phyloP scores from a whole-genome alignment of 139 green algal species.

The Chlorella sp. region DNA sequence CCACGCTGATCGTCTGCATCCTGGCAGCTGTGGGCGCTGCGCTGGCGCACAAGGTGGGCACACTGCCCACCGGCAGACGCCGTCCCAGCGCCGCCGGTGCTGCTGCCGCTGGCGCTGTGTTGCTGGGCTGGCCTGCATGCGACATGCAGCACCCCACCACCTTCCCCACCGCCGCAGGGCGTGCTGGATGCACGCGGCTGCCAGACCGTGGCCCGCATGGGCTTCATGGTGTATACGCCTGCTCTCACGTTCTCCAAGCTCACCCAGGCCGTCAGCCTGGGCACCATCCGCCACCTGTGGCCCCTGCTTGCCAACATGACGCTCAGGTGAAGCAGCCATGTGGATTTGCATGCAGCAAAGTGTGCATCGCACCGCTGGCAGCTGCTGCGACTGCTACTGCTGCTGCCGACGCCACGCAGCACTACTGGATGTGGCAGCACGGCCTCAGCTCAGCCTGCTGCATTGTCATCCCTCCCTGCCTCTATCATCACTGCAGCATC shows the following conservation, averaged over 20 bases:
- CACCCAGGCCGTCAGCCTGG: slow-evolving; percentile 18
- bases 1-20: slow-evolving; percentile 32
- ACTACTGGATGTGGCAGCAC: no score
- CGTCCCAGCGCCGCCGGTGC: no score
- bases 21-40: slow-evolving; percentile 16
- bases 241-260: slow-evolving; percentile 43
- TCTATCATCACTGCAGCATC: background rate
- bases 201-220: slow-evolving; percentile 20
- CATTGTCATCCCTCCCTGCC: background rate
- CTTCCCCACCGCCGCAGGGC: background rate
- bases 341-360: no score
- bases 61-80: no score
- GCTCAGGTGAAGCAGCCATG: no score
- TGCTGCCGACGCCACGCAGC: no score
- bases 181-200: slow-evolving; percentile 13
- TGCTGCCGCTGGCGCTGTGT: background rate
- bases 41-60: slow-evolving; percentile 28
- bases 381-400: no score
- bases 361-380: no score
- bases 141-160: no score
- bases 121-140: no score
- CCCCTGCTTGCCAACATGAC: slow-evolving; percentile 49
- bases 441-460: no score
- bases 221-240: slow-evolving; percentile 36
- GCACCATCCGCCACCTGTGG: slow-evolving; percentile 39